These are phyloP conservation scores for Rhodotorula taiwanensis DNA, from an alignment of 768 basidiomycete species.

Conservation along the genomic window DNA sequence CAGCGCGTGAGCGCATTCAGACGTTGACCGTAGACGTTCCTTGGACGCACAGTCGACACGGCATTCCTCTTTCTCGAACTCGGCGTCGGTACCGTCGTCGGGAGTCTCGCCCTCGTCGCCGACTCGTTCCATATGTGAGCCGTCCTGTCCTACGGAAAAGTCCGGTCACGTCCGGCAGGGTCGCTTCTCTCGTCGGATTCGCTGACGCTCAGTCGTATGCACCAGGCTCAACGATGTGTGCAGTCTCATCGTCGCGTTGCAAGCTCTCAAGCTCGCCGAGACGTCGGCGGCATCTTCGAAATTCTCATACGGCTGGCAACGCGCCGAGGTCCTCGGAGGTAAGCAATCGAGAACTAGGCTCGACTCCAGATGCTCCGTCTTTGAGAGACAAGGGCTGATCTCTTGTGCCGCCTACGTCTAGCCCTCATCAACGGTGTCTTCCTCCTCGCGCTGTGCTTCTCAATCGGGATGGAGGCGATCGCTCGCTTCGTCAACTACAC, in stretches of 20 bases:
- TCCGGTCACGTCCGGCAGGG: too few relatives aligned
- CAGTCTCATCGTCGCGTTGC: conserved; percentile 88
- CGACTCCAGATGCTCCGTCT: background rate
- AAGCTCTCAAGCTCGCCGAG: conserved; percentile 82
- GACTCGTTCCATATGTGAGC: conserved; percentile 95
- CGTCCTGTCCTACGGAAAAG: background rate
- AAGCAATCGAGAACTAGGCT: background rate
- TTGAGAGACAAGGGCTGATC: background rate
- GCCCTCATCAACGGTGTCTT: conserved; percentile 96
- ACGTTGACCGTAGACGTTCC: background rate
- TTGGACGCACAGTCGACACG: conserved; percentile 73
- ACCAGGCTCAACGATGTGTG: conserved; percentile 61
- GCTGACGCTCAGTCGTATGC: background rate
- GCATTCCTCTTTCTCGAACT: conserved; percentile 80
- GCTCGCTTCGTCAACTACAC: conserved; percentile 79
- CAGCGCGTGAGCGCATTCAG: too few relatives aligned
- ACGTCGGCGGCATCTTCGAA: conserved; percentile 56
- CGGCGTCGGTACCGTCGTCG: conserved; percentile 56
- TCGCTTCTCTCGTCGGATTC: background rate
- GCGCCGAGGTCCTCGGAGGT: conserved; percentile 53
- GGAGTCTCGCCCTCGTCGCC: conserved; percentile 59
- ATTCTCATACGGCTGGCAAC: conserved; percentile 98
- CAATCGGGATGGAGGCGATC: conserved; percentile 85
- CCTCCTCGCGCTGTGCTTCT: conserved; percentile 91
- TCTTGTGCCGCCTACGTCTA: conserved; percentile 42